Percentiles rank a stretch among this genome's conserved stretches.
Evolutionary conservation across 352 stramenopile species (phyloP).

Genomic region (Phytophthora syringae): DNA sequence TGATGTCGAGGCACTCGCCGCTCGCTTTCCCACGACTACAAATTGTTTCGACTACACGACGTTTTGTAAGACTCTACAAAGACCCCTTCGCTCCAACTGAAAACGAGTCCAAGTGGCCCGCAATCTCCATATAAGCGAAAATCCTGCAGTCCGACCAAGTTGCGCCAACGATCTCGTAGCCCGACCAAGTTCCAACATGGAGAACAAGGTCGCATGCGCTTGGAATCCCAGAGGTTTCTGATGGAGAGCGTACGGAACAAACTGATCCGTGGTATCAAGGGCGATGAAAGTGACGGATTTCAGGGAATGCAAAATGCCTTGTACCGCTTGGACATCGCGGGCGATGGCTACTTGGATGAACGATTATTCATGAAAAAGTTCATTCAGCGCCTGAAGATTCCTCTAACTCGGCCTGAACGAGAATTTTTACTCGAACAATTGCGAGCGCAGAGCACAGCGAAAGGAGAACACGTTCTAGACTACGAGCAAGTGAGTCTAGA

Average conservation of each 20-base stretch:
- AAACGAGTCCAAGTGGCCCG: conserved; percentile 1
- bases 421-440: conserved; percentile 59
- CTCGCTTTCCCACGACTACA: conserved; percentile 1
- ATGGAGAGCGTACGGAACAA: conserved; percentile 61
- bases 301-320: conserved; percentile 52
- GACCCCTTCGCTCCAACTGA: conserved; percentile 10
- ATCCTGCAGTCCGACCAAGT: conserved; percentile 14
- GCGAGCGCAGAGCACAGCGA: conserved; percentile 15
- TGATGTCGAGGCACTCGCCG: conserved; percentile 9
- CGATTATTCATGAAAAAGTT: conserved; percentile 49
- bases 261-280: conserved; percentile 50
- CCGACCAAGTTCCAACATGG: conserved; percentile 18
- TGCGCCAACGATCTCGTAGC: conserved; percentile 9
- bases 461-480: conserved; percentile 37
- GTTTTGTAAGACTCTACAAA: conserved; percentile 35
- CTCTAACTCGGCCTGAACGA: conserved; percentile 51
- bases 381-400: conserved; percentile 45
- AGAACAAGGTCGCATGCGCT: conserved; percentile 33
- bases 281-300: conserved; percentile 41
- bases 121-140: conserved; percentile 23
- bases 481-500: conserved; percentile 52
- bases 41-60: conserved; percentile 35
- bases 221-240: conserved; percentile 58
- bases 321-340: conserved; percentile 39
- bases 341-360: conserved; percentile 48